Evolutionary conservation across 495 filamentous ascomycete genomes (phyloP).

Genomic region (Aspergillus cristatus): DNA sequence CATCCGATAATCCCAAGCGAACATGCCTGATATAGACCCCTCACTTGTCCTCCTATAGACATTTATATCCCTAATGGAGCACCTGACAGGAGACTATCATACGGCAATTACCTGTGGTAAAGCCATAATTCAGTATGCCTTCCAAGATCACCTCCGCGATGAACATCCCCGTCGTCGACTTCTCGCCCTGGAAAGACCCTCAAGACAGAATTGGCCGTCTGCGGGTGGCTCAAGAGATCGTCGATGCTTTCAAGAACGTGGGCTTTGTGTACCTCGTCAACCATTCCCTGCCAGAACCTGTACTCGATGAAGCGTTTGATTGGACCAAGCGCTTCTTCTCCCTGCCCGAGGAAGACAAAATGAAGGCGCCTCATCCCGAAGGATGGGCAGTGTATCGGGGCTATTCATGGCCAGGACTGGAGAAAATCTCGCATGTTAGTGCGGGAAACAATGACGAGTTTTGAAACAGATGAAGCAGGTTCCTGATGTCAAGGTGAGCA

Average conservation of each 20-base stretch:
- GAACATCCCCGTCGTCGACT: conserved; percentile 47
- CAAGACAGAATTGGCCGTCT: conserved; percentile 21
- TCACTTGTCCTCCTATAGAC: too few relatives aligned
- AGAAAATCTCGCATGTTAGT: conserved; percentile 56
- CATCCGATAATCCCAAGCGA: conserved; percentile 2
- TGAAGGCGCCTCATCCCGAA: conserved; percentile 52
- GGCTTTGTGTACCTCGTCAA: conserved; percentile 53
- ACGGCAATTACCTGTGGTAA: too few relatives aligned
- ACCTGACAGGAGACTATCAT: too few relatives aligned
- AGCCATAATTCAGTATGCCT: too few relatives aligned
- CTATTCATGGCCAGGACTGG: conserved; percentile 55
- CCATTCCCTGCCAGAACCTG: conserved; percentile 36
- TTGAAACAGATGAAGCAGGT: conserved; percentile 23
- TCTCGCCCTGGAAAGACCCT: conserved; percentile 29
- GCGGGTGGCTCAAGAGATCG: conserved; percentile 38
- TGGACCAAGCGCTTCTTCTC: conserved; percentile 43
- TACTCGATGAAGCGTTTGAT: conserved; percentile 44
- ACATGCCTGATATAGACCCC: too few relatives aligned
- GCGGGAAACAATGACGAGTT: conserved; percentile 28
- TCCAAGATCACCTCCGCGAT: conserved; percentile 1
- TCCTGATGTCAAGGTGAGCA: conserved; percentile 28
- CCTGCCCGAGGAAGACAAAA: conserved; percentile 35
- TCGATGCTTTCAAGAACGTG: conserved; percentile 45
- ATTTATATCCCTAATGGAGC: too few relatives aligned
- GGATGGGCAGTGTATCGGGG: conserved; percentile 50